Evolutionary conservation across 164 flowering plant genomes (phyloP).

Genomic region (Magnolia sinica): DNA sequence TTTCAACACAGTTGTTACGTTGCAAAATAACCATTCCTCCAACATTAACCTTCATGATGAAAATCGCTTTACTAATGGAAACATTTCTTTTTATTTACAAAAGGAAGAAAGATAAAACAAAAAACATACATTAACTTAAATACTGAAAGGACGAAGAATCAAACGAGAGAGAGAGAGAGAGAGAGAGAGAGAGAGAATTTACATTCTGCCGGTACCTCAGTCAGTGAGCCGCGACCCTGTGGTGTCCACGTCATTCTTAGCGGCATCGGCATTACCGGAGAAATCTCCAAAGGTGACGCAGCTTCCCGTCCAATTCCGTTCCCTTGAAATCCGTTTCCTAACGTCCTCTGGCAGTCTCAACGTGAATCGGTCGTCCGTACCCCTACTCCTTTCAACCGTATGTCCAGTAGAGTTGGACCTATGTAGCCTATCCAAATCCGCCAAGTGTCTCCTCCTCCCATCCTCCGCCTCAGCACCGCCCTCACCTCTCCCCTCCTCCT

Average conservation of each 20-base stretch:
- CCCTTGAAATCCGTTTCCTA: conserved; percentile 24
- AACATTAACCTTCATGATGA: too few species aligned
- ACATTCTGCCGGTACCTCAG: not conserved
- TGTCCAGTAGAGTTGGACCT: conserved; percentile 77
- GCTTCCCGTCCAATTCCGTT: conserved; percentile 43
- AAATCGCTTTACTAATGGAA: too few species aligned
- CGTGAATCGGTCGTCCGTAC: not conserved
- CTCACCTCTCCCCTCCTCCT: conserved; percentile 1
- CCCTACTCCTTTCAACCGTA: not conserved
- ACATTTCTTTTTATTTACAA: too few species aligned
- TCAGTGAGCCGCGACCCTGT: not conserved
- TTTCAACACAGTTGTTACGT: too few species aligned
- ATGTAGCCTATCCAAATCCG: conserved; percentile 25
- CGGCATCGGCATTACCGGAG: conserved; percentile 1
- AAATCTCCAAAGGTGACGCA: conserved; percentile 44
- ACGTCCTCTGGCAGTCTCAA: conserved; percentile 5
- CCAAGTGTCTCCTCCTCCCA: not conserved
- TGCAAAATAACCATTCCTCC: too few species aligned
- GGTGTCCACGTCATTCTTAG: conserved; percentile 3
- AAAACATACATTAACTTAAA: not conserved
- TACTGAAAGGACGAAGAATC: too few species aligned
- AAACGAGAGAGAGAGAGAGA: not conserved
- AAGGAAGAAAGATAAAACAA: not conserved
- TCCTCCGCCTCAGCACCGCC: not conserved
- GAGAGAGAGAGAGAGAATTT: not conserved